These are phyloP conservation scores for Themeda triandra DNA, from an alignment of 176 grass and related monocot genomes.

Conservation along the genomic window DNA sequence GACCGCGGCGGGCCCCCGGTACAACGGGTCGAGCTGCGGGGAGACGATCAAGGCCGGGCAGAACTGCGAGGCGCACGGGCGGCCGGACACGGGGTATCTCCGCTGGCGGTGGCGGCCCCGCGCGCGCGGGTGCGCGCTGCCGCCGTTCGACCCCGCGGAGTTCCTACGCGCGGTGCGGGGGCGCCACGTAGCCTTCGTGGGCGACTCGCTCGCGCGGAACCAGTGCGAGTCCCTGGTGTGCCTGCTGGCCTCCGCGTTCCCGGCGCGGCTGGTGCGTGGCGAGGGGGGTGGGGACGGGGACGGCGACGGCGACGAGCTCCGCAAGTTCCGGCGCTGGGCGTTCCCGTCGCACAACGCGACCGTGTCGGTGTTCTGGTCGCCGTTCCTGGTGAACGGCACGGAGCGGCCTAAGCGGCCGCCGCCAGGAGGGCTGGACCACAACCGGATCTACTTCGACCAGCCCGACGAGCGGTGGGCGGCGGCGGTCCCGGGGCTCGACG, in stretches of 20 bases:
- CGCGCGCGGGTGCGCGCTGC: conserved; percentile 43
- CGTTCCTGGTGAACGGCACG: conserved; percentile 81
- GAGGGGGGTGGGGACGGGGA: conserved; percentile 17
- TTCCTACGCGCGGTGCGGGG: conserved; percentile 48
- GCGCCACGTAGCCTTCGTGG: conserved; percentile 68
- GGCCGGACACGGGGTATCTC: conserved; percentile 63
- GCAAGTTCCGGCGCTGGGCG: conserved; percentile 76
- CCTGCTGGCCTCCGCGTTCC: conserved; percentile 45
- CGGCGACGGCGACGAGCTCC: conserved; percentile 44
- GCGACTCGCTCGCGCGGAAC: conserved; percentile 71
- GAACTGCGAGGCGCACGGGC: conserved; percentile 67
- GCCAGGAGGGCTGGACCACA: conserved; percentile 34
- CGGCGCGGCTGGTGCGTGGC: conserved; percentile 30
- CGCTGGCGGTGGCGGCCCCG: conserved; percentile 68
- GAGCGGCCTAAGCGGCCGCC: conserved; percentile 36
- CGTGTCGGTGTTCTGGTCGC: conserved; percentile 80
- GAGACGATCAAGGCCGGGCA: conserved; percentile 68
- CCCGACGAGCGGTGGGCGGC: conserved; percentile 67
- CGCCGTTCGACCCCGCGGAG: conserved; percentile 35
- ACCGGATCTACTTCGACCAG: conserved; percentile 56
- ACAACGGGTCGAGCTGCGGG: conserved; percentile 65
- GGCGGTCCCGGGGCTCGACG: conserved; percentile 46
- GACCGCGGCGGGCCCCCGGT: conserved; percentile 27
- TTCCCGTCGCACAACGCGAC: conserved; percentile 57
- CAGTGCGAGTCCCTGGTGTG: conserved; percentile 74